Base-by-base conservation (phyloP, 345 rosid species). In the Murraya koenigii region DNA sequence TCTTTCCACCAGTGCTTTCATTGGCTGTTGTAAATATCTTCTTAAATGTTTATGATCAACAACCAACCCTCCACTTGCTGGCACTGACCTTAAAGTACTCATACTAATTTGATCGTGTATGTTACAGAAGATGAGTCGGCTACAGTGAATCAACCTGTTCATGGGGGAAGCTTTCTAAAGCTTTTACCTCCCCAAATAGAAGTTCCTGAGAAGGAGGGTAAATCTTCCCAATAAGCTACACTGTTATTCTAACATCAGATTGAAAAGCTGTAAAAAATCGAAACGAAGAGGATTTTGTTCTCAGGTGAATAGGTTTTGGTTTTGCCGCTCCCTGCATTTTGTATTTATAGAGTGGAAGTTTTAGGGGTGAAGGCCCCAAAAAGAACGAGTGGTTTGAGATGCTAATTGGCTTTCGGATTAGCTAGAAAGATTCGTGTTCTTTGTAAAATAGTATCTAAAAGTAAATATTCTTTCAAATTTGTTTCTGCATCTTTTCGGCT, bases 161-260 rank as follows among this genome's bases (percentile, higher is more conserved):
- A 88, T n/a, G 99, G 97, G 70, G 99, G 97, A 63, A 95, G 99
- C 89, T 93, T 95, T 80, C 76, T 93, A 71, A 88, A 87, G 70
- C 92, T 89, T 61, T 82, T 92, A 86, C 94, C 98, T 69, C 81
- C 94, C 30, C 91, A 86, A 80, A 77, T 81, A 17, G 94, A 89
- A 81, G 88, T 81, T 61, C 89, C 91, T 0, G 95, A 85, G 84
- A 86, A 85, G 77, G 85, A 86, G 47, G 83, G 83, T 38, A 85
- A 81, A 79, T 81, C 56, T 52, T 52, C 87, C 10, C 76, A 86
- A 69, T 90, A 82, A 87, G 77, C 79, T 10, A 22, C 36, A 36
- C 54, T 75, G 30, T 56, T 35, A 52, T 54, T 58, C 76, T 69
- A 26, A 61, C 71, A 49, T 60, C 67, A 13, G 68, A 82, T 60